Evolutionary conservation across 352 stramenopile genomes (phyloP), one percentile per base, ranked within the genome.

Genomic region (Phytopythium mirpurense): DNA sequence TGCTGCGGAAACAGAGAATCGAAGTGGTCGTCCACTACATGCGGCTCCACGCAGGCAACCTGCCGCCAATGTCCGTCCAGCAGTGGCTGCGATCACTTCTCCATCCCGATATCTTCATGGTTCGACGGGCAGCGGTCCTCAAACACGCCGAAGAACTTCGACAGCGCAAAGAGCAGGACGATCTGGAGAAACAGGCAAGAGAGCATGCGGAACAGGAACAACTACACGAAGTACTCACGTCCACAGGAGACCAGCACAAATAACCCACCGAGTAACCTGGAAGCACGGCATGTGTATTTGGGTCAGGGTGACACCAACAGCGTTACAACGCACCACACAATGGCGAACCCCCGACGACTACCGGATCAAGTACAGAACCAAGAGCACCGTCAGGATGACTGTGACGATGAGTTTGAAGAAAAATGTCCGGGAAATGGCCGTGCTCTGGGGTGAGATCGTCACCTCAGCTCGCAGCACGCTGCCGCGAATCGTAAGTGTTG

Each of bases 401-500:
- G 80, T 89, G 36, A 82, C 34, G n/a, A 86, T 63, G 19, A 72
- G 29, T 62, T 90, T 90, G 64, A 90, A 46, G 16, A 88, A 83
- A 66, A 91, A 90, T 8, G 57, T 71, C 26, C 78, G 72, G 32
- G 80, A 81, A 9, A 68, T 65, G 19, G 69, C 64, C 26, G 74
- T 79, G 23, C 65, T 81, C 23, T 68, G 38, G 14, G 64, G 54
- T 24, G 63, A 73, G 10, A 85, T 61, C 21, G 63, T 44, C 38
- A 93, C 72, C 23, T 81, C 62, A 18, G 73, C 56, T 18, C 79
- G 69, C 50, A 93, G 37, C 10, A 72, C 75, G 4, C 49, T 58
- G 46, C 75, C 73, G 5, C 71, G 66, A 23, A 93, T 69, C 26
- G 56, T 50, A 34, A 71, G n/a, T 8, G 46, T 42, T n/a, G 54